Conservation (phyloP, 352 stramenopile species). For the Thalassiosira oceanica region DNA sequence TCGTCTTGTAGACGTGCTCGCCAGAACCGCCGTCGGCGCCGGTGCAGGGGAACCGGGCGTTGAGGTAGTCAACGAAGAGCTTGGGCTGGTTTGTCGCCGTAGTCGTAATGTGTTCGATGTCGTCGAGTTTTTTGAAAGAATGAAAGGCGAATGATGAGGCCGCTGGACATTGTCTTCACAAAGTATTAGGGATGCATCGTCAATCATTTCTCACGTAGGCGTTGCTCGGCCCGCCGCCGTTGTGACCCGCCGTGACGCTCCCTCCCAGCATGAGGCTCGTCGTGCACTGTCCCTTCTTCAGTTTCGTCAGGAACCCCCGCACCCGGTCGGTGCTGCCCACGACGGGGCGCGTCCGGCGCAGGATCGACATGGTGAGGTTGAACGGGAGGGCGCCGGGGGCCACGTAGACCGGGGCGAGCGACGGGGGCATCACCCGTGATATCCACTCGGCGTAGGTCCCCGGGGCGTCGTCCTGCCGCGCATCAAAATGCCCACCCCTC, state of each 20-base stretch:
- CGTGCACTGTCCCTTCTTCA: constrained; percentile 34
- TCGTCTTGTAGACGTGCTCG: constrained; percentile 22
- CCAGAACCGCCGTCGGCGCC: constrained; percentile 6
- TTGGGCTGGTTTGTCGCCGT: too few relatives aligned
- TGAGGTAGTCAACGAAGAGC: constrained; percentile 44
- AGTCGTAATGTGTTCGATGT: too few relatives aligned
- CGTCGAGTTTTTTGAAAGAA: too few relatives aligned
- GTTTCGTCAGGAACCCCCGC: constrained; percentile 32
- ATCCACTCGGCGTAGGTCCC: too few relatives aligned
- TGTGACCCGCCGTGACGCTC: constrained; percentile 8
- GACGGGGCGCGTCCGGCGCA: constrained; percentile 25
- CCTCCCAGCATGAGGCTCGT: constrained; percentile 40
- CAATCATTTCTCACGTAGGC: too few relatives aligned
- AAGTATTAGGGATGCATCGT: not conserved
- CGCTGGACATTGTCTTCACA: not conserved
- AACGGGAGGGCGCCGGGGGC: constrained; percentile 3
- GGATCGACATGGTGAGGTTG: constrained; percentile 17
- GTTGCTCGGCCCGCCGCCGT: not conserved
- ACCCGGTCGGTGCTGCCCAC: constrained; percentile 43
- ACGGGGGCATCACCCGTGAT: too few relatives aligned
- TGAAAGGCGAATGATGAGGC: constrained; percentile 1
- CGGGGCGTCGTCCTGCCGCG: too few relatives aligned
- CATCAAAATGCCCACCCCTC: too few relatives aligned
- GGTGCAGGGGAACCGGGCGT: constrained; percentile 27
- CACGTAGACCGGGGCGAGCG: too few relatives aligned